Conservation (phyloP, 306 rosid species). For the Cucumis hystrix region DNA sequence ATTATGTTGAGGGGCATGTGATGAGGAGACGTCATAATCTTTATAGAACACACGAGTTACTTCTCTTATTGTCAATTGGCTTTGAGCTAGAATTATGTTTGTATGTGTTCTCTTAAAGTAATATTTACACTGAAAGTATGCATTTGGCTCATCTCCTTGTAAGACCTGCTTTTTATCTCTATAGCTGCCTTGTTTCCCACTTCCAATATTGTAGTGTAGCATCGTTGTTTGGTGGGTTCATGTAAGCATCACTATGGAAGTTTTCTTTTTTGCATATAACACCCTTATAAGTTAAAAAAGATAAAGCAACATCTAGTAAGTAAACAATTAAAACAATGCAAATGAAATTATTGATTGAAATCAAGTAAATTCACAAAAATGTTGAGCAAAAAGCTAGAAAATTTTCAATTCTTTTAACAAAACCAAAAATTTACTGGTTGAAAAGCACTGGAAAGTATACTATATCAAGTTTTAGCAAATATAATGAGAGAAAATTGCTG, state of each 20-base stretch:
- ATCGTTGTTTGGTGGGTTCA: neutral
- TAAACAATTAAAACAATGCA: neutral
- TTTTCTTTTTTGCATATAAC: neutral
- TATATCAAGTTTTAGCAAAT: neutral
- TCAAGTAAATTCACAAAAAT: neutral
- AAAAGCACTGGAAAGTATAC: neutral
- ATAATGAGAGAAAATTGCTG: neutral
- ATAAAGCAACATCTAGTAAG: neutral
- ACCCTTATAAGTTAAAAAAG: neutral
- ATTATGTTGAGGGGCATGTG: too few species aligned
- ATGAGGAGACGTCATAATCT: too few species aligned
- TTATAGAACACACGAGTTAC: too few species aligned
- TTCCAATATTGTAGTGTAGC: neutral
- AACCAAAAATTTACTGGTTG: neutral
- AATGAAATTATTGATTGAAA: neutral
- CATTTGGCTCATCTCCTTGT: neutral
- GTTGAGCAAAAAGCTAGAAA: neutral
- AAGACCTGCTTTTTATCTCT: neutral
- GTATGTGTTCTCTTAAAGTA: neutral
- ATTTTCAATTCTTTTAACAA: neutral
- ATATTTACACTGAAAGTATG: neutral
- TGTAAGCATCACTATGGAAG: neutral
- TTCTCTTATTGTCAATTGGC: too few species aligned
- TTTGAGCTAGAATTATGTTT: too few species aligned
- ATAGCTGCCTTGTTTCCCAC: neutral